These are phyloP conservation scores for Prototheca stagnorum DNA, from an alignment of 163 green algal species.

Conservation along the genomic window DNA sequence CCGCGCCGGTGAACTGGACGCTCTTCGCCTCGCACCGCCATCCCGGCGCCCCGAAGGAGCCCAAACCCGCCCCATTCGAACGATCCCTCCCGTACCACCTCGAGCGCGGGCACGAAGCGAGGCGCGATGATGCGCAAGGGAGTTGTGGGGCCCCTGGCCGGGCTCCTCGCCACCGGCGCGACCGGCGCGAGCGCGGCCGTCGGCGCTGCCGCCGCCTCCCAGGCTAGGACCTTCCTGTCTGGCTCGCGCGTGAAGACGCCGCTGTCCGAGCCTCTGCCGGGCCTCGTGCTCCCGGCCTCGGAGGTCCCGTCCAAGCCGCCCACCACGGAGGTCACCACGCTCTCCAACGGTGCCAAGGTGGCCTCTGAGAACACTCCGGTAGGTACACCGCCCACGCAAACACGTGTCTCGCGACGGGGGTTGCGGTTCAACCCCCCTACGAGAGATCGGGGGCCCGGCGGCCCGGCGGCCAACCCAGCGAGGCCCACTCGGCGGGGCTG, in stretches of 20 bases:
- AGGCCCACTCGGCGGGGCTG: no score
- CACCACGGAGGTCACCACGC: conserved; percentile 40
- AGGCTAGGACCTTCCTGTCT: conserved; percentile 14
- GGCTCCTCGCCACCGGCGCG: not conserved
- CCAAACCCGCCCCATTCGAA: no score
- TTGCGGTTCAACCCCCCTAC: no score
- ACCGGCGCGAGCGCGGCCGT: not conserved
- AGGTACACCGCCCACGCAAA: conserved; percentile 4
- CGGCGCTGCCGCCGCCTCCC: conserved; percentile 4
- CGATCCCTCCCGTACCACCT: no score
- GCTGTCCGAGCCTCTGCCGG: conserved; percentile 41
- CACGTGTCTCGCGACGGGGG: no score
- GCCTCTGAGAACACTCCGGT: conserved; percentile 35
- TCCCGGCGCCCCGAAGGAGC: no score
- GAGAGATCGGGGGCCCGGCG: no score
- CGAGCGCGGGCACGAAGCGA: no score
- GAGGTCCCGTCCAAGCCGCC: conserved; percentile 16
- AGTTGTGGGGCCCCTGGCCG: not conserved
- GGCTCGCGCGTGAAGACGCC: conserved; percentile 25
- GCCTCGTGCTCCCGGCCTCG: conserved; percentile 20
- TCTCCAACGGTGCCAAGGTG: conserved; percentile 45
- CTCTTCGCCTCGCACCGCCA: no score
- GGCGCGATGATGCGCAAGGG: no score
- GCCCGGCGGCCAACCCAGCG: no score
- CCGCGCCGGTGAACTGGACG: no score